Conservation (phyloP, 768 basidiomycete species). For the Suillus variegatus region DNA sequence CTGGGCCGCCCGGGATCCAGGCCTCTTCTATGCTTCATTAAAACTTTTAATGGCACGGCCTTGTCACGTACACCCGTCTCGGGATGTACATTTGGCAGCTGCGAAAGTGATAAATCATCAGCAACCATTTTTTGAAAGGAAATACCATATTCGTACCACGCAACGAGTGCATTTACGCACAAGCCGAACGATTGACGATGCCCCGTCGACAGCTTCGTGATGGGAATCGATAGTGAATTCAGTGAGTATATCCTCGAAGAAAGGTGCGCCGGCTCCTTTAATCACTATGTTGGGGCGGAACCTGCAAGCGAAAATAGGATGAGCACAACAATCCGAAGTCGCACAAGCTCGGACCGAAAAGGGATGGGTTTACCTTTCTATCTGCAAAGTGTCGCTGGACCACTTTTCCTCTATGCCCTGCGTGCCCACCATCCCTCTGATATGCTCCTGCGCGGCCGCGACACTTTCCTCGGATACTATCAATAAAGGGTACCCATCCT, state of each 20-base stretch:
- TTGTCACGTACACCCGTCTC: slow-evolving; percentile 64
- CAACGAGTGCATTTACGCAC: slow-evolving; percentile 75
- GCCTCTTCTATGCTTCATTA: slow-evolving; percentile 72
- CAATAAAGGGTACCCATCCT: slow-evolving; percentile 73
- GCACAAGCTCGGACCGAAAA: slow-evolving; percentile 4
- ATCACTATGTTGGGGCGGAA: slow-evolving; percentile 80
- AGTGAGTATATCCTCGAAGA: slow-evolving; percentile 71
- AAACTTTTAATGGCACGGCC: slow-evolving; percentile 73
- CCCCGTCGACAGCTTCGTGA: slow-evolving; percentile 18
- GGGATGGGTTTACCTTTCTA: slow-evolving; percentile 54
- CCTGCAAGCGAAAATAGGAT: slow-evolving; percentile 34
- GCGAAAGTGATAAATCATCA: slow-evolving; percentile 12
- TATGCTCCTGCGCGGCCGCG: slow-evolving; percentile 47
- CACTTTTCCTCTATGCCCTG: slow-evolving; percentile 54
- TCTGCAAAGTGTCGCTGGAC: slow-evolving; percentile 48
- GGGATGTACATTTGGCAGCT: slow-evolving; percentile 77
- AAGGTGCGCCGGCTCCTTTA: slow-evolving; percentile 61
- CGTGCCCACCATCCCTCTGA: slow-evolving; percentile 46
- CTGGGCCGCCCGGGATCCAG: slow-evolving; percentile 48
- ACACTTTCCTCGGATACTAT: slow-evolving; percentile 70
- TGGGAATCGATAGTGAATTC: slow-evolving; percentile 54
- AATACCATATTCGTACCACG: slow-evolving; percentile 49
- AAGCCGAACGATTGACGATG: slow-evolving; percentile 43
- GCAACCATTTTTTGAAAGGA: slow-evolving; percentile 10
- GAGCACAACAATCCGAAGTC: slow-evolving; percentile 9